phyloP scores from a whole-genome alignment of 768 basidiomycete species.

The Lentinus tigrinus region DNA sequence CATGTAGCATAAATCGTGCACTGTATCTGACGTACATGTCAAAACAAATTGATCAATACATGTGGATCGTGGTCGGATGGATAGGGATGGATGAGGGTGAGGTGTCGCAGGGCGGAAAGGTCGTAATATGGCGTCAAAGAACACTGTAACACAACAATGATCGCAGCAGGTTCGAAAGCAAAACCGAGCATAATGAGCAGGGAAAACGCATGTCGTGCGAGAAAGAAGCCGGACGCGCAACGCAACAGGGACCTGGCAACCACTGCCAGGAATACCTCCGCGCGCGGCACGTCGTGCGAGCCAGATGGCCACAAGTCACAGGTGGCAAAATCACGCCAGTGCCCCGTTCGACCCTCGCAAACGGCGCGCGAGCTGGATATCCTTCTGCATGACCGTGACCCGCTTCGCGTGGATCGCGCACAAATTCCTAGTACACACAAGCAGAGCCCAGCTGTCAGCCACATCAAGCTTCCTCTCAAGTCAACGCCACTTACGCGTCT shows the following conservation, averaged over 20 bases:
- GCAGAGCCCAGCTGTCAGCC: not conserved
- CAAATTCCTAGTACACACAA: slow-evolving; percentile 64
- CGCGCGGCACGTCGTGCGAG: no score
- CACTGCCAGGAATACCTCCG: no score
- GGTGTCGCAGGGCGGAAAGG: slow-evolving; percentile 9
- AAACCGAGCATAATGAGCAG: not conserved
- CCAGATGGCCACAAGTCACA: not conserved
- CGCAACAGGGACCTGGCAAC: no score
- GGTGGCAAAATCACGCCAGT: slow-evolving; percentile 41
- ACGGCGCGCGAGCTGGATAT: slow-evolving; percentile 93
- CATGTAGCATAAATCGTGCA: slow-evolving; percentile 3
- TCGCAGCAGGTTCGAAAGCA: not conserved
- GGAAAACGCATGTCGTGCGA: not conserved
- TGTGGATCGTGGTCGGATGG: not conserved
- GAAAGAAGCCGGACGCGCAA: not conserved
- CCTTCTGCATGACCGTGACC: slow-evolving; percentile 96
- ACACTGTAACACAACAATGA: not conserved
- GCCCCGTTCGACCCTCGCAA: slow-evolving; percentile 91
- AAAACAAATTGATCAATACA: slow-evolving; percentile 6
- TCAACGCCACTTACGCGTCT: slow-evolving; percentile 79
- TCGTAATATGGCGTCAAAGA: not conserved
- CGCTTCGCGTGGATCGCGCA: slow-evolving; percentile 98
- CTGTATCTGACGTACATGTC: slow-evolving; percentile 7
- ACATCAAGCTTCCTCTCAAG: not conserved
- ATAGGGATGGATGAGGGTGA: slow-evolving; percentile 2